Conservation (phyloP, 495 filamentous ascomycete genomes). For the Hypoxylon crocopeplum region DNA sequence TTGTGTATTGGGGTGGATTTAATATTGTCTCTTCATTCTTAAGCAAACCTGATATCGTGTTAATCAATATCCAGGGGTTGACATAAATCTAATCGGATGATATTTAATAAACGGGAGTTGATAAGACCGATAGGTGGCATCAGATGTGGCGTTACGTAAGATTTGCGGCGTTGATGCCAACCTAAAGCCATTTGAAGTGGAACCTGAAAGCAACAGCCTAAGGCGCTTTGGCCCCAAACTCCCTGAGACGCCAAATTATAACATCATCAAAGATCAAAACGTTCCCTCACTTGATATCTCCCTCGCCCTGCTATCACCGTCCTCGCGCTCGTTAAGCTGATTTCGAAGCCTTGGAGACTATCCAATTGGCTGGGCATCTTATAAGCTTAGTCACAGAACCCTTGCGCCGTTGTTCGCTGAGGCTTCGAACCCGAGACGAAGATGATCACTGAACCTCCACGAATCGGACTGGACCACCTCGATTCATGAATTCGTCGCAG, state of each 20-base stretch:
- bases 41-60: no score
- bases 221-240: slow-evolving; percentile 34
- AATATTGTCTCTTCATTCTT: no score
- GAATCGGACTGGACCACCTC: slow-evolving; percentile 22
- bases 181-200: no score
- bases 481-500: slow-evolving; percentile 33
- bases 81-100: no score
- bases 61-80: no score
- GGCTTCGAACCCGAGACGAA: slow-evolving; percentile 20
- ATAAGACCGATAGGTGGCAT: slow-evolving; percentile 10
- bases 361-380: not conserved
- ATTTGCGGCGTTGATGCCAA: not conserved
- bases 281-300: slow-evolving; percentile 19
- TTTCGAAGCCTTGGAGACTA: not conserved
- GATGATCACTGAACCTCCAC: slow-evolving; percentile 36
- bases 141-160: not conserved
- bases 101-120: no score
- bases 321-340: slow-evolving; percentile 5
- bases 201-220: not conserved
- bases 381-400: slow-evolving; percentile 10
- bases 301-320: slow-evolving; percentile 7
- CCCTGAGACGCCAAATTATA: slow-evolving; percentile 29
- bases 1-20: no score
- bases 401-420: not conserved
- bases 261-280: slow-evolving; percentile 22